These are phyloP conservation scores for Botrytis squamosa DNA, from an alignment of 2,329 filamentous ascomycete species.

Conservation along the genomic window DNA sequence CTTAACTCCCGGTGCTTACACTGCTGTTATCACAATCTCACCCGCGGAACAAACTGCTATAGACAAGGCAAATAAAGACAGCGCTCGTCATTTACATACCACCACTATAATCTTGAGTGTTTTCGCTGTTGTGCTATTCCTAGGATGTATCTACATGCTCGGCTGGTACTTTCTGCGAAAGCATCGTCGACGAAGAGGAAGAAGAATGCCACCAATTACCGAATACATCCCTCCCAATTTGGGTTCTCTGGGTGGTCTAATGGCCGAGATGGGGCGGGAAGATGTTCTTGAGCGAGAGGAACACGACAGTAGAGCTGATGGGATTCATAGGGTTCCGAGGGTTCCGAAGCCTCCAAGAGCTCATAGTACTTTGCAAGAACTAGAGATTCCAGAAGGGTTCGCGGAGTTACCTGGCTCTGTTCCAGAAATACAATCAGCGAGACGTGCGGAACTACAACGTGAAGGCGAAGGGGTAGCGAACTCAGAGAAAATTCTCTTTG, in stretches of 20 bases:
- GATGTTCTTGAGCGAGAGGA: neutral
- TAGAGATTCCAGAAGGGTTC: neutral
- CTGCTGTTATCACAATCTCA: neutral
- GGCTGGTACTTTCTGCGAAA: neutral
- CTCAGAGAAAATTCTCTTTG: neutral
- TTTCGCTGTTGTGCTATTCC: neutral
- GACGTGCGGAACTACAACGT: neutral
- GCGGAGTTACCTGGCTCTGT: neutral
- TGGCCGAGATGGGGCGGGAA: conserved; percentile 1
- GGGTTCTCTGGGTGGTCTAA: neutral
- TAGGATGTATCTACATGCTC: neutral
- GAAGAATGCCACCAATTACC: neutral
- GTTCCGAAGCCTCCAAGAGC: neutral
- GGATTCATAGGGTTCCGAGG: neutral
- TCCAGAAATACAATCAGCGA: neutral
- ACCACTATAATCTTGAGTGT: neutral
- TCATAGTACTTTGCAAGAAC: neutral
- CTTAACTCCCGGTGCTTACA: neutral
- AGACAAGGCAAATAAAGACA: too few species aligned
- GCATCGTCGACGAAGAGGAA: neutral
- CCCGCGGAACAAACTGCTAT: neutral
- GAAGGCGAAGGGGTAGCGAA: neutral
- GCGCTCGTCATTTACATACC: rapidly evolving
- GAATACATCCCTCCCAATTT: neutral
- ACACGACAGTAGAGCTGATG: neutral